phyloP scores from a whole-genome alignment of 2,329 filamentous ascomycete species.

The Fusarium hainanense region DNA sequence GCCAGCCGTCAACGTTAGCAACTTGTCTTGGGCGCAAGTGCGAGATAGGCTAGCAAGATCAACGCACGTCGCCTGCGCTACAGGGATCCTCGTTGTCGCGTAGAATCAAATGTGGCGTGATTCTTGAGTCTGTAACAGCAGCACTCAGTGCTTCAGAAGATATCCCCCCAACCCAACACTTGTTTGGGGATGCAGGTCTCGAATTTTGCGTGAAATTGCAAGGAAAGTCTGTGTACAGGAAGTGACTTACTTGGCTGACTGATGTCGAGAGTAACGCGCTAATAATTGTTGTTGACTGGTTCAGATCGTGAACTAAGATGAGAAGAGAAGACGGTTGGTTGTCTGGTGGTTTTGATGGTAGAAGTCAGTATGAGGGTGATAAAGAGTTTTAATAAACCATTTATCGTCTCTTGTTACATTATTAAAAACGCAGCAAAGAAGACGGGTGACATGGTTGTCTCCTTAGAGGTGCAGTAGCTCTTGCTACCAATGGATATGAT shows the following conservation, averaged over 20 bases:
- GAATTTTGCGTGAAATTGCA: constrained; percentile 29
- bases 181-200: constrained; percentile 35
- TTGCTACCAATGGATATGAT: constrained; percentile 21
- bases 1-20: constrained; percentile 33
- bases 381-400: constrained; percentile 10
- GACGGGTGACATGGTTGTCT: constrained; percentile 10
- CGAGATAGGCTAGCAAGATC: constrained; percentile 20
- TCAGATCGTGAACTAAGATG: constrained; percentile 5
- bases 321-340: not conserved
- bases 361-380: constrained; percentile 29
- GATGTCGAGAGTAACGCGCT: constrained; percentile 11
- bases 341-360: constrained; percentile 21
- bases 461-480: constrained; percentile 21
- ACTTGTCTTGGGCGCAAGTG: constrained; percentile 17
- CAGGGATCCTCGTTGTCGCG: constrained; percentile 40
- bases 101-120: constrained; percentile 39
- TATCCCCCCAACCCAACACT: constrained; percentile 34
- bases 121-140: constrained; percentile 39
- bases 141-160: constrained; percentile 34
- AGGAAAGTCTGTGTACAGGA: constrained; percentile 29
- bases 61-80: constrained; percentile 24
- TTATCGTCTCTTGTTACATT: constrained; percentile 25
- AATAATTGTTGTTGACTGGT: constrained; percentile 26
- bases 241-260: constrained; percentile 33
- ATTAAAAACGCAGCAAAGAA: constrained; percentile 18